Conservation (phyloP, 2,329 filamentous ascomycete genomes). For the Exophiala lecanii-corni region DNA sequence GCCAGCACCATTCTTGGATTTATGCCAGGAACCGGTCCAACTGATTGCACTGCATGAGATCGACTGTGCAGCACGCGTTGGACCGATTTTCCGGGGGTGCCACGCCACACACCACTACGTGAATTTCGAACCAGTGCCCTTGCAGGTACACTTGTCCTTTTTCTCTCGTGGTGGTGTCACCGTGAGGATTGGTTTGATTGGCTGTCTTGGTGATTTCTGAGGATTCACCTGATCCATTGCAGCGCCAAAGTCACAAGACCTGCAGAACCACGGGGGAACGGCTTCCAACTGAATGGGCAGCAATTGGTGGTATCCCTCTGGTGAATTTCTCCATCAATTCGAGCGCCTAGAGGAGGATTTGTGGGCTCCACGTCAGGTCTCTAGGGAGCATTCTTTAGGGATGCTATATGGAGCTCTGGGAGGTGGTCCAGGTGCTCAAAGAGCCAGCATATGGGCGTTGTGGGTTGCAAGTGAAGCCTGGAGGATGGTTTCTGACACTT, state of each 20-base stretch:
- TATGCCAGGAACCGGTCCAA: constrained; percentile 14
- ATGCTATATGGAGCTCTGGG: no score
- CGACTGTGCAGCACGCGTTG: constrained; percentile 24
- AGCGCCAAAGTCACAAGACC: not conserved
- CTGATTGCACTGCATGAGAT: constrained; percentile 24
- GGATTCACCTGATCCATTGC: not conserved
- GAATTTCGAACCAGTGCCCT: constrained; percentile 4
- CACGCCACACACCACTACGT: constrained; percentile 9
- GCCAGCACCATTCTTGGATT: constrained; percentile 20
- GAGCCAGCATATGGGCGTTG: no score
- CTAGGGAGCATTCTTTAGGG: no score
- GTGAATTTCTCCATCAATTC: no score
- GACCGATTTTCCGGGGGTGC: constrained; percentile 14
- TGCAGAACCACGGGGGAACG: no score
- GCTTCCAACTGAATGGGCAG: no score
- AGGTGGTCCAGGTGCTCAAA: no score
- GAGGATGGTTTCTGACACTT: no score
- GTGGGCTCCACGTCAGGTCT: no score
- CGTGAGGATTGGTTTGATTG: constrained; percentile 13
- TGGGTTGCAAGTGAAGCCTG: no score
- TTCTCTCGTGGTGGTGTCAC: constrained; percentile 19
- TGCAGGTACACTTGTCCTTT: constrained; percentile 21
- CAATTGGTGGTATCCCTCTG: no score
- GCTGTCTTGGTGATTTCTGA: constrained; percentile 1
- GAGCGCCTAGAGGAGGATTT: no score